A percentile compares a stretch with the other conserved stretches of the same genome.
Evolutionary conservation across 2,329 filamentous ascomycete genomes (phyloP).

Genomic region (Falciphora oryzae): DNA sequence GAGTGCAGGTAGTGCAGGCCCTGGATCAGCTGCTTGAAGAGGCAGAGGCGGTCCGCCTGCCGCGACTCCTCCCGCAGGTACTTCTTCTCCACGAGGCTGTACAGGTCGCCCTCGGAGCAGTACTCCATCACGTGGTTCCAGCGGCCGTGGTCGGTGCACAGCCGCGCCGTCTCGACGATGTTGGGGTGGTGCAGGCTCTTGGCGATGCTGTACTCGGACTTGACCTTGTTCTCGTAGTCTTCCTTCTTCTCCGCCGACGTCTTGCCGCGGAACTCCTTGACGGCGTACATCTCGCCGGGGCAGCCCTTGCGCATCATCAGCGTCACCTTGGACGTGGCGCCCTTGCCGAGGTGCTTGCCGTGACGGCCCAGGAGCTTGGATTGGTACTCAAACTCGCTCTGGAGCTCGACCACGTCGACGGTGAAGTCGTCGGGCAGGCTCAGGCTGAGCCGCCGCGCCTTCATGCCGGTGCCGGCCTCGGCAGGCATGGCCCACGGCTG

Average conservation of each 20-base stretch:
- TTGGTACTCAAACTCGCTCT: conserved; percentile 63
- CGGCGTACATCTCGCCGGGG: conserved; percentile 64
- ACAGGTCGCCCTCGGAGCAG: conserved; percentile 77
- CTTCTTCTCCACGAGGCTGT: conserved; percentile 64
- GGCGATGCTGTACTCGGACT: conserved; percentile 83
- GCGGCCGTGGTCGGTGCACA: conserved; percentile 67
- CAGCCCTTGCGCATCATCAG: conserved; percentile 69
- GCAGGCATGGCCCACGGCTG: conserved; percentile 55
- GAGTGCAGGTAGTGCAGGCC: conserved; percentile 77
- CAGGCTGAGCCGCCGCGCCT: conserved; percentile 71
- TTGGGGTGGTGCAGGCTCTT: conserved; percentile 83
- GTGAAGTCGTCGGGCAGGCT: conserved; percentile 69
- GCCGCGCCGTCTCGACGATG: conserved; percentile 71
- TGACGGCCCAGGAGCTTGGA: conserved; percentile 62
- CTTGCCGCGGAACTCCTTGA: conserved; percentile 80
- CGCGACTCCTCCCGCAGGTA: conserved; percentile 62
- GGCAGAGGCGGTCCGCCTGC: conserved; percentile 65
- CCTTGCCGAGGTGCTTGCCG: conserved; percentile 72
- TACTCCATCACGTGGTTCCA: conserved; percentile 96
- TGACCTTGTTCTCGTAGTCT: conserved; percentile 84
- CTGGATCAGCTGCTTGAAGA: conserved; percentile 85
- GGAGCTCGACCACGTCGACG: conserved; percentile 63
- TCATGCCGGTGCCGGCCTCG: conserved; percentile 66
- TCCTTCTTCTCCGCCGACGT: conserved; percentile 61
- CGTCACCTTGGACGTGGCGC: conserved; percentile 75